Percentiles rank a stretch among this genome's conserved stretches.
phyloP scores from a whole-genome alignment of 257 asterid species.

The Solanum chiquidenum region DNA sequence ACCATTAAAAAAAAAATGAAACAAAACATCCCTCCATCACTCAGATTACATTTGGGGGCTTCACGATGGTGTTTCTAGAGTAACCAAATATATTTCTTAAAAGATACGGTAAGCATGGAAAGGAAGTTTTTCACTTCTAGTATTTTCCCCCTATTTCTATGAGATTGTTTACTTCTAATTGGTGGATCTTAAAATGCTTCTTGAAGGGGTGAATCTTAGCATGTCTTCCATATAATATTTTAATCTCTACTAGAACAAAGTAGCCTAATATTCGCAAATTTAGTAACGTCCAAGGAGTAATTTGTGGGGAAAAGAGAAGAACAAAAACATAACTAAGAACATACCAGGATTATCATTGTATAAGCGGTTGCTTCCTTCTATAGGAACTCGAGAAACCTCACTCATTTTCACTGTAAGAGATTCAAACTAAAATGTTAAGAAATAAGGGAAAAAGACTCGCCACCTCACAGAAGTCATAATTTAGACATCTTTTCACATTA shows the following conservation, averaged over 20 bases:
- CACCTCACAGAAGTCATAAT: neutral
- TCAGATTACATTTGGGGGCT: neutral
- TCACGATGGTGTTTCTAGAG: neutral
- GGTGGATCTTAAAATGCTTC: neutral
- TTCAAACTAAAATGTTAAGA: slow-evolving; percentile 1
- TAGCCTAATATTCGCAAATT: neutral
- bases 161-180: neutral
- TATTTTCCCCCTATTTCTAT: neutral
- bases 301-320: neutral
- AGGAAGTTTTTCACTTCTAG: neutral
- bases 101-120: neutral
- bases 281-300: neutral
- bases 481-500: neutral
- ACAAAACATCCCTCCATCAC: neutral
- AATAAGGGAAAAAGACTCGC: neutral
- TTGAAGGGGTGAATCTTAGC: neutral
- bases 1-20: too few species aligned
- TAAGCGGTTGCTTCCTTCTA: slow-evolving; percentile 37
- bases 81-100: neutral
- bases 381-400: slow-evolving; percentile 28
- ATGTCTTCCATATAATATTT: neutral
- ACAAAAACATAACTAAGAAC: neutral
- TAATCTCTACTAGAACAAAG: neutral
- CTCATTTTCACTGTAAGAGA: slow-evolving; percentile 36
- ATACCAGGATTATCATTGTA: slow-evolving; percentile 54